Evolutionary conservation across 441 rosid species (phyloP), one percentile per base, ranked within the genome.

Genomic region (Pelargonium australe): DNA sequence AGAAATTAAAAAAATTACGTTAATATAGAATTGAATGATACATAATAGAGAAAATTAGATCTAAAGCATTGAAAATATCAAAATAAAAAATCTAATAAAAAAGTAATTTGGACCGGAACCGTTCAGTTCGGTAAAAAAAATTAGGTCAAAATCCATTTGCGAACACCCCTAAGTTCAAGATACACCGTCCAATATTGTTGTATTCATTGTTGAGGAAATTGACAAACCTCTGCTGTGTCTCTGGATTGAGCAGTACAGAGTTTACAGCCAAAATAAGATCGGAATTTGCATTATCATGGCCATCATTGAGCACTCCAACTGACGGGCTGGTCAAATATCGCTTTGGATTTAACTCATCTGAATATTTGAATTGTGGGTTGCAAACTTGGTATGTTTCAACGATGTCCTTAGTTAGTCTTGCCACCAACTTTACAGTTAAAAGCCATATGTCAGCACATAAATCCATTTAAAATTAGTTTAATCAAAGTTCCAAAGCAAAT

Each of bases 281-380:
- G 3, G 97, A 92, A 80, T 92, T 91, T 77, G 80, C 92, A 83
- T 95, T 95, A 81, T 92, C 99, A 82, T 74, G 81, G 78, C 99
- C 98, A 79, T 89, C 99, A 76, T 95, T 95, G 77, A 83, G 91
- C 70, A 89, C 94, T 79, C 98, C 96, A 77, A 74, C 82, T 41
- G 98, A 87, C 55, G 99, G 99, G 77, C 86, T 91, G 67, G 97
- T 95, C 88, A 95, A 83, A 82, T 88, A 95, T 75, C 96, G 89
- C 86, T 91, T 95, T 37, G 97, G 98, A 85, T 89, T 90, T 78
- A 89, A 79, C 73, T 89, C 98, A 79, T 92, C 97, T 67, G 90
- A 89, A 86, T 88, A 95, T 73, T 85, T 92, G 79, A 95, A 91
- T 68, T 84, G 88, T 12, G 97, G 90, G 82, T 95, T 86, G 87